phyloP scores from a whole-genome alignment of 2,329 filamentous ascomycete species.

The Penicillium sp. region DNA sequence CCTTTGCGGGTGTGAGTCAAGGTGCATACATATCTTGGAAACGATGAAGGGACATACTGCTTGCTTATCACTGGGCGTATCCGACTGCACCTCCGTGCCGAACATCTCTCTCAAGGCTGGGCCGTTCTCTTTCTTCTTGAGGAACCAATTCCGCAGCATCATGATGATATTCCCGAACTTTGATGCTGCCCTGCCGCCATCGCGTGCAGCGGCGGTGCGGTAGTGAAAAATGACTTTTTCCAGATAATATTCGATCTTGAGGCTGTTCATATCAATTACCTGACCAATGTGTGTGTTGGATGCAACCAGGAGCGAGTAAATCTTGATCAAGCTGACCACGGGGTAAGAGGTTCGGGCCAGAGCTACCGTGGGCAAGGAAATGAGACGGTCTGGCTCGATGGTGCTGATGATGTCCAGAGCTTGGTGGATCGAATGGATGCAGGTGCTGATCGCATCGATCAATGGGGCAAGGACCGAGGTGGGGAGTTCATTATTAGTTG shows the following conservation, averaged over 20 bases:
- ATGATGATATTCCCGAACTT: constrained; percentile 72
- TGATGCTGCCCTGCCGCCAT: constrained; percentile 65
- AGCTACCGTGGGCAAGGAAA: constrained; percentile 69
- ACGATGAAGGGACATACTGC: neutral
- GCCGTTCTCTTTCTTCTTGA: constrained; percentile 48
- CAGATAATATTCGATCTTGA: constrained; percentile 68
- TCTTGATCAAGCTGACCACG: constrained; percentile 71
- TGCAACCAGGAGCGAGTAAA: constrained; percentile 68
- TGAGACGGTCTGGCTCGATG: constrained; percentile 61
- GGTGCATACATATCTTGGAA: neutral
- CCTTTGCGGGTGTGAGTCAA: constrained; percentile 7
- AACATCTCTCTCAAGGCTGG: constrained; percentile 30
- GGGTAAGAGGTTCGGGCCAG: constrained; percentile 73
- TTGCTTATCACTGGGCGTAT: constrained; percentile 5
- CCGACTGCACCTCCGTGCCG: constrained; percentile 13
- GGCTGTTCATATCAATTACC: constrained; percentile 67
- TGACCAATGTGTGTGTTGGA: constrained; percentile 68
- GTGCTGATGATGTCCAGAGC: constrained; percentile 66
- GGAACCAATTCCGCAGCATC: constrained; percentile 72
- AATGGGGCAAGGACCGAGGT: constrained; percentile 59
- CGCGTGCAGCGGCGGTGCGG: constrained; percentile 61
- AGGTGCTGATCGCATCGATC: constrained; percentile 67
- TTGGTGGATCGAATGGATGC: constrained; percentile 66
- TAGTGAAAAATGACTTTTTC: constrained; percentile 71
- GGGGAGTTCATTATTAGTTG: constrained; percentile 23